Base-by-base conservation (phyloP, 176 grass and related monocot genomes). In the Aechmea fasciata region DNA sequence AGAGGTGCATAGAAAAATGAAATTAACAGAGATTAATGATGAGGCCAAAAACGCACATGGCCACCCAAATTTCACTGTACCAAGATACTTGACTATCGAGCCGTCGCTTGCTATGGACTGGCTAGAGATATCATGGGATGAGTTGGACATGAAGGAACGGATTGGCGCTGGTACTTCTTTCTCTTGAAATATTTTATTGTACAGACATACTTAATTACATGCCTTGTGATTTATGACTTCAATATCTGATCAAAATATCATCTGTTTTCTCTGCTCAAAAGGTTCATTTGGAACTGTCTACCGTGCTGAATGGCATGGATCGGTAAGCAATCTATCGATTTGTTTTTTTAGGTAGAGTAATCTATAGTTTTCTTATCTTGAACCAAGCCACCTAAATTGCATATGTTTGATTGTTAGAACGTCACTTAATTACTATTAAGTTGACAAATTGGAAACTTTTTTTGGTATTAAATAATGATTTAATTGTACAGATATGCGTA, bases 91-190 rank as follows among this genome's bases (percentile, higher is more conserved):
- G 68, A 80, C 50, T 63, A 55, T 91, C 25, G 85, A 96, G 57
- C 81, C 76, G 1, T 84, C 83, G 71, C 78, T 96, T 52, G 76
- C 73, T 14, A 57, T 54, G 48, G 92, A 92, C 71, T 96, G 85
- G 88, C 84, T 96, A 10, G 92, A 96, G 76, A 96, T 96, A 81
- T 83, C 92, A 71, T 92, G 92, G 92, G 92, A 92, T 10, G 88
- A 96, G 64, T 83, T 96, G n/a, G 85, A 85, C 47, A 81, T 96
- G 25, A 96, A 89, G 84, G 92, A 96, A 53, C 80, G 85, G 41
- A 67, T 96, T 71, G 92, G 92, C 64, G 78, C 88, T n/a, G 92
- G 92, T 96, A 89, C 22, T 78, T 74, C 4, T 66, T 85, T 50
- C 55, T 52, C 65, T 55, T 14, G 63, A 41, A 54, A 50, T 20